Base-by-base conservation (phyloP, 352 stramenopile genomes). In the Plasmopara viticola region DNA sequence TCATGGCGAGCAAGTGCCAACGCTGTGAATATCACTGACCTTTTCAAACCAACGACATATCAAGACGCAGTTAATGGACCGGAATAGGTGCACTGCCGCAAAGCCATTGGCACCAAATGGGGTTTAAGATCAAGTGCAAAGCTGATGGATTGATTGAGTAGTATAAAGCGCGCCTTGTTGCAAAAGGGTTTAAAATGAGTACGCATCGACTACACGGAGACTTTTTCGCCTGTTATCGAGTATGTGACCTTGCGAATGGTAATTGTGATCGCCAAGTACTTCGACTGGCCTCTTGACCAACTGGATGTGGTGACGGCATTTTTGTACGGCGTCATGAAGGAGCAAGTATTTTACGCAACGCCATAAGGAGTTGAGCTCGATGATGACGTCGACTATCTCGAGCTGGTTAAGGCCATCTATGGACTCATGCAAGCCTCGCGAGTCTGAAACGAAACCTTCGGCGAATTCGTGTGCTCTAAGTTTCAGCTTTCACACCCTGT, bases 381-480 rank as follows among this genome's bases (percentile, higher is more conserved):
- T 4, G 42, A 14, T 9, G 42, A 0, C 20, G 39, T 58, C 12
- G 25, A 58, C 20, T 58, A 31, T 15, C 5, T 58, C 2, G 20
- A 58, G n/a, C 31, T 51, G 33, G 34, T 48, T 9, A 51, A 58
- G 20, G 28, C 43, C 10, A 58, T 58, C 10, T 58, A 58, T 9
- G 43, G 33, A 25, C 42, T 51, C 34, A 58, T 51, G 34, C 6
- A 51, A 50, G 25, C 34, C 15, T 58, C 35, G 25, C 33, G 51
- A 17, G 43, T 58, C 28, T 58, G 43, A 37, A 58, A 51, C 20
- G 34, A 58, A 7, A 47, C 43, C 0, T 58, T 35, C 5, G 7
- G 5, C 10, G 31, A 35, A 4, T 12, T 5, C 10, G 31, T 35
- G 0, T 5, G 10, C 28, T 48, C 28, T 5, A 48, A n/a, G n/a